Evolutionary conservation across 768 basidiomycete species (phyloP).

Genomic region (Lentinula aciculospora): DNA sequence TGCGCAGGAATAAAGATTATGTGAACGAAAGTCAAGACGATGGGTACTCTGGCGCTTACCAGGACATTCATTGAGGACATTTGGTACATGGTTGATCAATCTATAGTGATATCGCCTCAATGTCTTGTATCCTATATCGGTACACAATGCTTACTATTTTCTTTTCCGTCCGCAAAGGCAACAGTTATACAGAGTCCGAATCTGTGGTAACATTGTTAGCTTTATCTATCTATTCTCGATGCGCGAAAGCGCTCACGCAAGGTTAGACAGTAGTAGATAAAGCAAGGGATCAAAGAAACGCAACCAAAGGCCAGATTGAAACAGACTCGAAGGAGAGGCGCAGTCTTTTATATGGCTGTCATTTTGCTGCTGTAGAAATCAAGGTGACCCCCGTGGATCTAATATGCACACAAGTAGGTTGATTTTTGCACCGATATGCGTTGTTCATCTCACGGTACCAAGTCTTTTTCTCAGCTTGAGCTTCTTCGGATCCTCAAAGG

Average conservation of each 20-base stretch:
- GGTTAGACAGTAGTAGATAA: not conserved
- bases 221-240: too few relatives aligned
- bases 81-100: not conserved
- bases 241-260: too few relatives aligned
- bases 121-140: too few relatives aligned
- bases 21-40: not conserved
- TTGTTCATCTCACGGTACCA: not conserved
- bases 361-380: not conserved
- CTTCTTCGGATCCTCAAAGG: slow-evolving; percentile 1
- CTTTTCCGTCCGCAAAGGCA: not conserved
- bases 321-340: not conserved
- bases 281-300: not conserved
- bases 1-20: not conserved
- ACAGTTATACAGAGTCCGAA: not conserved
- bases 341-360: not conserved
- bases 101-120: not conserved
- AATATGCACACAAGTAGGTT: slow-evolving; percentile 2
- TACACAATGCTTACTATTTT: not conserved
- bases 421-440: not conserved
- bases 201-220: not conserved
- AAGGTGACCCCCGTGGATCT: not conserved
- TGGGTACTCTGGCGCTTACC: not conserved
- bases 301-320: not conserved
- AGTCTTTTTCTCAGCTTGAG: not conserved
- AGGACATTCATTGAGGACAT: not conserved